Conservation (phyloP, 2,329 filamentous ascomycete genomes). For the Aspergillus sojae region DNA sequence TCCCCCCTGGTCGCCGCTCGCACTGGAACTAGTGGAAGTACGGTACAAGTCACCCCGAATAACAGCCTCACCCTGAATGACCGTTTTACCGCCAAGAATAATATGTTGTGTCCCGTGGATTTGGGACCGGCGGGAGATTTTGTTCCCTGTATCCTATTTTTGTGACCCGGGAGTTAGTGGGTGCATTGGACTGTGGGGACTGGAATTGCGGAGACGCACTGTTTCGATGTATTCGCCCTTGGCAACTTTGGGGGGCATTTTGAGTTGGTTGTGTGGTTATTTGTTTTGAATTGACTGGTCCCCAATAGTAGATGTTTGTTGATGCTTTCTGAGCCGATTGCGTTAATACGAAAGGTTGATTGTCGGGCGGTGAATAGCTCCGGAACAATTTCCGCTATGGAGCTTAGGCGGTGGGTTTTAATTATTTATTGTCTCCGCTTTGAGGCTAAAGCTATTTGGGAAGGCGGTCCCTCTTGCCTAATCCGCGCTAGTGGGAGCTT, state of each 20-base stretch:
- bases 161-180: conserved; percentile 6
- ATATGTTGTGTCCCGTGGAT: conserved; percentile 97
- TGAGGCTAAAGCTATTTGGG: neutral
- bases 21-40: conserved; percentile 40
- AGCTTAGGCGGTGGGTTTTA: neutral
- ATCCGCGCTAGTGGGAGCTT: neutral
- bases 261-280: neutral
- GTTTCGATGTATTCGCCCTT: conserved; percentile 98
- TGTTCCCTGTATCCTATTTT: conserved; percentile 89
- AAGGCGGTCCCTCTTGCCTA: neutral
- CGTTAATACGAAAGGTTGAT: neutral
- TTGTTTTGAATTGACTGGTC: neutral
- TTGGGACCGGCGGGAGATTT: conserved; percentile 87
- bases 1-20: conserved; percentile 14
- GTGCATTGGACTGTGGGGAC: conserved; percentile 10
- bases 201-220: conserved; percentile 53
- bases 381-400: neutral
- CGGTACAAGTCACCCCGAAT: conserved; percentile 85
- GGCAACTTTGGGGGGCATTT: conserved; percentile 73
- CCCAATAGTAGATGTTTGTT: neutral
- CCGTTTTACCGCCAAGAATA: conserved; percentile 92
- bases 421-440: neutral
- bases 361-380: neutral
- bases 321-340: too few species aligned
- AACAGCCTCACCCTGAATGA: conserved; percentile 93